These are phyloP conservation scores for Leccinum disarticulatum DNA, from an alignment of 768 basidiomycete genomes.

Conservation along the genomic window DNA sequence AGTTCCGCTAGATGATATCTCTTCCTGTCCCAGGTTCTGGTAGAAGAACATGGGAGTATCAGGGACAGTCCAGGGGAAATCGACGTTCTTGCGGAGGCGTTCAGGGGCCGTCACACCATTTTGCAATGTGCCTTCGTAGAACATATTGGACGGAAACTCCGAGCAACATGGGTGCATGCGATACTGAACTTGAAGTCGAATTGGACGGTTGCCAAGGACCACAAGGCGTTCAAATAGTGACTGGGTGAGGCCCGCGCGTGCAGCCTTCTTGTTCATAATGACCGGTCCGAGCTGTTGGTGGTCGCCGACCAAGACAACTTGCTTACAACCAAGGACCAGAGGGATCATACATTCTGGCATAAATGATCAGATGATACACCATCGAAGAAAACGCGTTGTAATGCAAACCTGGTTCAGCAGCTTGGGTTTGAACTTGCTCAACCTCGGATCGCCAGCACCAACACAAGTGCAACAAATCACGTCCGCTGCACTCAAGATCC, in stretches of 20 bases:
- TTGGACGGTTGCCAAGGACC: conserved; percentile 91
- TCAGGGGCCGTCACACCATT: conserved; percentile 99
- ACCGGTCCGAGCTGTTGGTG: conserved; percentile 97
- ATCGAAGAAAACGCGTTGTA: not conserved
- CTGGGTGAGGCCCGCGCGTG: conserved; percentile 96
- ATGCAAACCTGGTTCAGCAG: conserved; percentile 85
- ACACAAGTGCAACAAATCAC: conserved; percentile 99
- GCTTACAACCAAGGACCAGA: conserved; percentile 95
- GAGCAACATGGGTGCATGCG: conserved; percentile 99
- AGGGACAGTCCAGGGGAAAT: conserved; percentile 97
- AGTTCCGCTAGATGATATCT: conserved; percentile 97
- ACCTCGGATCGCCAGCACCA: conserved; percentile 92
- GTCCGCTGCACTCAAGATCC: conserved; percentile 91
- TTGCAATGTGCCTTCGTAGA: conserved; percentile 98
- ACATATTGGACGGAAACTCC: conserved; percentile 99
- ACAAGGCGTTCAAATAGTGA: conserved; percentile 98
- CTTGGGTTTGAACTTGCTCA: conserved; percentile 98
- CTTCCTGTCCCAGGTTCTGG: conserved; percentile 98
- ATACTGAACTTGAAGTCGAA: conserved; percentile 98
- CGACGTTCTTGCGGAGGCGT: conserved; percentile 94
- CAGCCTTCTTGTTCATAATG: conserved; percentile 99
- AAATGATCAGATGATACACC: conserved; percentile 12
- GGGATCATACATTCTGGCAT: conserved; percentile 97
- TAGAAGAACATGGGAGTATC: conserved; percentile 99
- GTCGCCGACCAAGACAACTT: conserved; percentile 97